phyloP scores from a whole-genome alignment of 495 filamentous ascomycete species.

The Cairneyella variabilis region DNA sequence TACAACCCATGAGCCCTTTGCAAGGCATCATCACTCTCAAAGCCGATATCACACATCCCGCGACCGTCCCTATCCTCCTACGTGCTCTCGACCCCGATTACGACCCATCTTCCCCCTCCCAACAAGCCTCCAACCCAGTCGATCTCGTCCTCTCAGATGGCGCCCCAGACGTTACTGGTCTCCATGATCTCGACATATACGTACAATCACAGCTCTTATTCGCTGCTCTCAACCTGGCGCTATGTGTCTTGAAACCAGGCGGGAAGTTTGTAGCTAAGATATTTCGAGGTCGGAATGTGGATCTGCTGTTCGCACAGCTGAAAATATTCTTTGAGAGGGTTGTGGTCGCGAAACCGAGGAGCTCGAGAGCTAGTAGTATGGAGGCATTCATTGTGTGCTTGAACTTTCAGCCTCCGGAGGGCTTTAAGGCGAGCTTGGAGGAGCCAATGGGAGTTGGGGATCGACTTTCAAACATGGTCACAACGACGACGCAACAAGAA shows the following conservation, averaged over 20 bases:
- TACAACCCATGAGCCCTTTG: slow-evolving; percentile 92
- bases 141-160: slow-evolving; percentile 94
- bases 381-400: slow-evolving; percentile 96
- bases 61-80: slow-evolving; percentile 83
- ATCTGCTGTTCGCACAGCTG: slow-evolving; percentile 86
- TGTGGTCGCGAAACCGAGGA: slow-evolving; percentile 86
- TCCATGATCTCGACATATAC: slow-evolving; percentile 97
- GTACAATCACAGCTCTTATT: slow-evolving; percentile 94
- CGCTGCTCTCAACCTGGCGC: slow-evolving; percentile 84
- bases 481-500: slow-evolving; percentile 28
- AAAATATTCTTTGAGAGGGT: slow-evolving; percentile 86
- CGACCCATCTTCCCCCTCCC: slow-evolving; percentile 48
- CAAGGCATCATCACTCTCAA: slow-evolving; percentile 87
- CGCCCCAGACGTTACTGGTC: slow-evolving; percentile 91
- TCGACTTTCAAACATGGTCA: slow-evolving; percentile 42
- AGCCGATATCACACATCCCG: slow-evolving; percentile 96
- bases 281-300: slow-evolving; percentile 89
- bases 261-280: slow-evolving; percentile 98
- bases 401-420: slow-evolving; percentile 65
- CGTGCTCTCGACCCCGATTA: slow-evolving; percentile 76
- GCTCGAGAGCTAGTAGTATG: slow-evolving; percentile 87
- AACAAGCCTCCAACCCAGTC: slow-evolving; percentile 60
- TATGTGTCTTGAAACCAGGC: slow-evolving; percentile 86
- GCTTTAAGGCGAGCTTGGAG: slow-evolving; percentile 63
- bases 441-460: slow-evolving; percentile 59